Percentiles rank a stretch among this genome's conserved stretches.
phyloP scores from a whole-genome alignment of 2,329 filamentous ascomycete genomes.

The Plenodomus tracheiphilus region DNA sequence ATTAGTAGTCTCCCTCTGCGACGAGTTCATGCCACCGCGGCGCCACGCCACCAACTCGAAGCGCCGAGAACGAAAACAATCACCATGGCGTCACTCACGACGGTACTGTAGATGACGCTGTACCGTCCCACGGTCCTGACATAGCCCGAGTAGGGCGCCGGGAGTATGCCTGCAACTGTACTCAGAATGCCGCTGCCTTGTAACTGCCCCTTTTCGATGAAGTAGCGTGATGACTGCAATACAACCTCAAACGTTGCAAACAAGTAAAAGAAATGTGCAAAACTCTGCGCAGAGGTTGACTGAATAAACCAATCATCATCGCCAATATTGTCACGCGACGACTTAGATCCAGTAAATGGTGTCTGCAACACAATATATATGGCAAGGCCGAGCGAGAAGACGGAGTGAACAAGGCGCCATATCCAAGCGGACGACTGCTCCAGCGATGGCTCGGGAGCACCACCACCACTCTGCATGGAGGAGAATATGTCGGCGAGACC shows the following conservation, averaged over 20 bases:
- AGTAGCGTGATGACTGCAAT: slow-evolving; percentile 71
- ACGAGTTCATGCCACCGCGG: slow-evolving; percentile 25
- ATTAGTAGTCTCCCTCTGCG: not conserved
- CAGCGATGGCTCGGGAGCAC: slow-evolving; percentile 37
- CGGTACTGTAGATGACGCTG: slow-evolving; percentile 70
- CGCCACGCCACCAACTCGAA: slow-evolving; percentile 54
- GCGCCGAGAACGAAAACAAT: slow-evolving; percentile 75
- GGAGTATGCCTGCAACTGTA: slow-evolving; percentile 66
- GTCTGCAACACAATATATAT: slow-evolving; percentile 71
- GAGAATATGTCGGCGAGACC: slow-evolving; percentile 50
- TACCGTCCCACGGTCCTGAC: slow-evolving; percentile 66
- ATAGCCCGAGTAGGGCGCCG: slow-evolving; percentile 65
- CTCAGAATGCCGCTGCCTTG: slow-evolving; percentile 66
- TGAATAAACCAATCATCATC: slow-evolving; percentile 37
- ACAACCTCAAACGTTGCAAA: slow-evolving; percentile 77
- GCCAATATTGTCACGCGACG: slow-evolving; percentile 53
- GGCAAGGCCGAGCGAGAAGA: slow-evolving; percentile 71
- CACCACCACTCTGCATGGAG: slow-evolving; percentile 50
- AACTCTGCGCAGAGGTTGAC: slow-evolving; percentile 44
- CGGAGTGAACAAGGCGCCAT: slow-evolving; percentile 74
- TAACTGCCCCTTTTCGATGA: slow-evolving; percentile 65
- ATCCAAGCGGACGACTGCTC: slow-evolving; percentile 55
- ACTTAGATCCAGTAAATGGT: slow-evolving; percentile 68
- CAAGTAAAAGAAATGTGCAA: slow-evolving; percentile 71
- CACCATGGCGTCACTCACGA: slow-evolving; percentile 73